phyloP scores from a whole-genome alignment of 139 green algal species.

The Chlamydomonas sphaeroides region DNA sequence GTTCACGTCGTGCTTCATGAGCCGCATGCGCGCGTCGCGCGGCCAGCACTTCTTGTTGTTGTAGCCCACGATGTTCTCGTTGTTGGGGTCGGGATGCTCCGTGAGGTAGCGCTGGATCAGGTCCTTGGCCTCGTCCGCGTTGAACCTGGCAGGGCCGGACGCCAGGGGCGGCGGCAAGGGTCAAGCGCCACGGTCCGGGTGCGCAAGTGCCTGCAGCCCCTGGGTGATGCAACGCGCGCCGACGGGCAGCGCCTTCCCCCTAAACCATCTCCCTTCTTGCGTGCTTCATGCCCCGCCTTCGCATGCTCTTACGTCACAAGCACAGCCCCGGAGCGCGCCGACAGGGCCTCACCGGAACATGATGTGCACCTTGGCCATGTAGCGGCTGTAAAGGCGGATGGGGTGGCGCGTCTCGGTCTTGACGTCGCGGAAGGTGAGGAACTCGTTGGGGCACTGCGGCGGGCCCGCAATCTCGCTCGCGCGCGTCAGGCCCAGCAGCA shows the following conservation, averaged over 20 bases:
- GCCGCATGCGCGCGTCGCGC: conserved; percentile 97
- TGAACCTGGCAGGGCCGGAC: conserved; percentile 96
- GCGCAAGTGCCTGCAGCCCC: too few species aligned
- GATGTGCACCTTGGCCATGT: conserved; percentile 77
- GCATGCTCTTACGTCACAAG: too few species aligned
- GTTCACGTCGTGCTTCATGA: conserved; percentile 99
- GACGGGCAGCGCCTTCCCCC: too few species aligned
- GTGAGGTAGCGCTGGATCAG: conserved; percentile 98
- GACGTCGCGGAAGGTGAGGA: conserved; percentile 92
- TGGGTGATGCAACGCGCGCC: too few species aligned
- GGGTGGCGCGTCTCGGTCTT: conserved; percentile 92
- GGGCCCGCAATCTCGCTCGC: conserved; percentile 95
- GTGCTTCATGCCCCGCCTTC: too few species aligned
- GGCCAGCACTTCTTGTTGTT: conserved; percentile 99
- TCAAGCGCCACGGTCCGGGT: too few species aligned
- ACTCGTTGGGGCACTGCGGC: conserved; percentile 95
- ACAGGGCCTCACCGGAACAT: conserved; percentile 53
- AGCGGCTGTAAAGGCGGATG: conserved; percentile 97
- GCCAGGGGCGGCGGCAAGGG: too few species aligned
- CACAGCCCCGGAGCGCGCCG: too few species aligned
- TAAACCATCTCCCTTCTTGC: too few species aligned
- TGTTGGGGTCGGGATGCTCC: conserved; percentile 99
- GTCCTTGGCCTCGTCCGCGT: conserved; percentile 92
- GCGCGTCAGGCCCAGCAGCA: conserved; percentile 96
- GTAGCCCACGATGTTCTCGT: conserved; percentile 99